These are phyloP conservation scores for Metschnikowia drakensbergensis DNA, from an alignment of 805 yeast genomes.

Conservation along the genomic window DNA sequence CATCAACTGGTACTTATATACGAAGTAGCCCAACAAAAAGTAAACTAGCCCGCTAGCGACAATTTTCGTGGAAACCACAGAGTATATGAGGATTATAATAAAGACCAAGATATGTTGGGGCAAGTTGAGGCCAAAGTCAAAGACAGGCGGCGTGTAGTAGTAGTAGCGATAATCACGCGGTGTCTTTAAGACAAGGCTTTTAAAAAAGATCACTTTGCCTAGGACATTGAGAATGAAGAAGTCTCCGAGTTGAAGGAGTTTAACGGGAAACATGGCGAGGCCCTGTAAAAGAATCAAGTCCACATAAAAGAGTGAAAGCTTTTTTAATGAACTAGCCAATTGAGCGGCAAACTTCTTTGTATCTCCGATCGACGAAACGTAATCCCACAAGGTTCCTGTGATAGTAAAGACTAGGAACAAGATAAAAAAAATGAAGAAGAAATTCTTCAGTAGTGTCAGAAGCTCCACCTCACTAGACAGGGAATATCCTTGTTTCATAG, in stretches of 20 bases:
- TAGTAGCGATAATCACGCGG: conserved; percentile 50
- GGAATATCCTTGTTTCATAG: conserved; percentile 49
- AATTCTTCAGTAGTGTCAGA: conserved; percentile 54
- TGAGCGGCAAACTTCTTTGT: conserved; percentile 57
- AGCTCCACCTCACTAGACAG: conserved; percentile 59
- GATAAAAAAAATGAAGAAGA: conserved; percentile 57
- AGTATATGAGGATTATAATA: conserved; percentile 55
- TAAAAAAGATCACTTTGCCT: conserved; percentile 37
- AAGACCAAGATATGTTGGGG: conserved; percentile 61
- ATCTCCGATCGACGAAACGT: conserved; percentile 53
- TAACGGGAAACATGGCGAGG: conserved; percentile 57
- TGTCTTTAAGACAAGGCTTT: conserved; percentile 39
- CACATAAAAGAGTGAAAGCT: conserved; percentile 51
- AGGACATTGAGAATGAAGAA: conserved; percentile 42
- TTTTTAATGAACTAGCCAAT: conserved; percentile 50
- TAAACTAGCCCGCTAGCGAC: conserved; percentile 56
- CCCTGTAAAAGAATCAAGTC: conserved; percentile 70
- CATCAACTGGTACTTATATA: conserved; percentile 58
- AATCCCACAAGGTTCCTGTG: conserved; percentile 60
- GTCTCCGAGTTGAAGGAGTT: conserved; percentile 54
- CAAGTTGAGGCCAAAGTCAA: conserved; percentile 57
- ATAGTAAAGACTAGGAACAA: conserved; percentile 58
- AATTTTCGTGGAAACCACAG: conserved; percentile 59
- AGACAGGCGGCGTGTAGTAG: conserved; percentile 54
- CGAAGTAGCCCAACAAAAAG: conserved; percentile 54